Evolutionary conservation across 805 yeast genomes (phyloP).

Genomic region (Candida nemodendra): DNA sequence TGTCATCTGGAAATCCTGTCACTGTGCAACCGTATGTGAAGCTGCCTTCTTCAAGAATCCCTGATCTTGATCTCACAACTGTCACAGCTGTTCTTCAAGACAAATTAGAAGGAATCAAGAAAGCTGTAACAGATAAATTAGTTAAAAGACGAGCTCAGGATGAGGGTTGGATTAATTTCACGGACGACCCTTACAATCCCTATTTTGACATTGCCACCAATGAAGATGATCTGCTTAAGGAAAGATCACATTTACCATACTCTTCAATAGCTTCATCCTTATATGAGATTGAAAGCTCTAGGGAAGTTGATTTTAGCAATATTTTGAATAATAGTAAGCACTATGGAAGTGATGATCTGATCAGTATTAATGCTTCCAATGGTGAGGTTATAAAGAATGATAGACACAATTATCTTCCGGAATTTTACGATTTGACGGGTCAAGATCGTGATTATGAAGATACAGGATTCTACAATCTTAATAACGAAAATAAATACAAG

Average conservation of each 20-base stretch:
- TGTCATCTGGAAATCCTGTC: slow-evolving; percentile 27
- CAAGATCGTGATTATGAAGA: slow-evolving; percentile 22
- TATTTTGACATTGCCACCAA: slow-evolving; percentile 66
- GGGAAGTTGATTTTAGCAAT: slow-evolving; percentile 46
- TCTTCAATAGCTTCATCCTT: slow-evolving; percentile 72
- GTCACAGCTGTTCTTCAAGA: slow-evolving; percentile 72
- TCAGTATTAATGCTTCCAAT: slow-evolving; percentile 43
- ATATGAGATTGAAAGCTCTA: slow-evolving; percentile 63
- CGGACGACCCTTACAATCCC: slow-evolving; percentile 86
- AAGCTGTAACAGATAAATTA: slow-evolving; percentile 84
- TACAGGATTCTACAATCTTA: slow-evolving; percentile 21
- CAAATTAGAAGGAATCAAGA: slow-evolving; percentile 72
- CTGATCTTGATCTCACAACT: slow-evolving; percentile 86
- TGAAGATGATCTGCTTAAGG: slow-evolving; percentile 41
- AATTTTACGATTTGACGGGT: slow-evolving; percentile 42
- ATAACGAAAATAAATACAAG: slow-evolving; percentile 18
- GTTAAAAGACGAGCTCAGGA: slow-evolving; percentile 68
- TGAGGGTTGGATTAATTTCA: slow-evolving; percentile 74
- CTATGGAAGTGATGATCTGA: slow-evolving; percentile 30
- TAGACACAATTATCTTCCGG: slow-evolving; percentile 34
- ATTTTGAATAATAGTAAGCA: slow-evolving; percentile 46
- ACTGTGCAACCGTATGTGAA: slow-evolving; percentile 77
- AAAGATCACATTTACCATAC: slow-evolving; percentile 68
- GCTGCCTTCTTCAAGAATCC: slow-evolving; percentile 86
- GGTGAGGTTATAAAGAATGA: slow-evolving; percentile 50